A percentile compares a stretch with the other conserved stretches of the same genome.
These are phyloP conservation scores for Raphanus sativus DNA, from an alignment of 345 rosid species.

Conservation along the genomic window DNA sequence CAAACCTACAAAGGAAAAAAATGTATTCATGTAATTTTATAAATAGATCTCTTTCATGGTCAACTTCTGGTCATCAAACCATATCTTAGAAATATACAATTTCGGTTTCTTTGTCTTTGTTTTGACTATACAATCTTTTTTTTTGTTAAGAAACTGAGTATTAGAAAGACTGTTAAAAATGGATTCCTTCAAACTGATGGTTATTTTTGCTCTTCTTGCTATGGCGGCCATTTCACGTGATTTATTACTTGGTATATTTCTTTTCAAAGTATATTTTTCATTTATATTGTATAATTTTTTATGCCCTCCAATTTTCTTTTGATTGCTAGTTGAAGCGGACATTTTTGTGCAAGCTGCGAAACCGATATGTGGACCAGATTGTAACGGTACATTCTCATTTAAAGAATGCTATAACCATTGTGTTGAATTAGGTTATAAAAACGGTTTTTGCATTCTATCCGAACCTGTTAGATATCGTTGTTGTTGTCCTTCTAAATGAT, in stretches of 20 bases:
- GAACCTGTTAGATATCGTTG: neutral
- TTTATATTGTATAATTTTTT: neutral
- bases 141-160: neutral
- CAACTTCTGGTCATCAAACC: neutral
- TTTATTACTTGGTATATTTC: neutral
- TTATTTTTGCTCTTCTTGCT: neutral
- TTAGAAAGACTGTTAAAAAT: slow-evolving; percentile 3
- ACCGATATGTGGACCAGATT: neutral
- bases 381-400: neutral
- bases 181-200: slow-evolving; percentile 3
- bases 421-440: neutral
- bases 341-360: neutral
- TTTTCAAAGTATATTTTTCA: neutral
- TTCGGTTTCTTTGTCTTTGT: neutral
- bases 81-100: slow-evolving; percentile 2
- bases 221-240: neutral
- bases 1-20: neutral
- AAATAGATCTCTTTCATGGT: neutral
- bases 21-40: neutral
- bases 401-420: neutral
- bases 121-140: neutral
- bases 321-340: neutral
- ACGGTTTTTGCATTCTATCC: neutral
- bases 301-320: neutral
- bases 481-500: neutral